phyloP scores from a whole-genome alignment of 192 early-diverging fungal genomes.

The Umbelopsis sp. region DNA sequence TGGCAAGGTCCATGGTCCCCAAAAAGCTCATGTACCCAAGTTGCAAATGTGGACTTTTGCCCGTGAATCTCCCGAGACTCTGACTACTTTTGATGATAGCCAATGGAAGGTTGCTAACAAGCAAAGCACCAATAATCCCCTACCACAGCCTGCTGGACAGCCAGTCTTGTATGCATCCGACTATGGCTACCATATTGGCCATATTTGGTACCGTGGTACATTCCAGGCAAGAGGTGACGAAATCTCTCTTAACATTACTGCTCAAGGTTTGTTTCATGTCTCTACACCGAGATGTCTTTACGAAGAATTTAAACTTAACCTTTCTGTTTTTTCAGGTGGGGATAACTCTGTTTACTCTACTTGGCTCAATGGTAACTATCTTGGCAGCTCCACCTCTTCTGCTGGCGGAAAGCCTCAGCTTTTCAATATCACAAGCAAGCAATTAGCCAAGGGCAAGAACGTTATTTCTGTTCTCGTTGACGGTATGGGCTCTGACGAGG shows the following conservation, averaged over 20 bases:
- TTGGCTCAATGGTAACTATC: constrained; percentile 30
- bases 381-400: constrained; percentile 18
- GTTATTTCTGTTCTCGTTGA: constrained; percentile 28
- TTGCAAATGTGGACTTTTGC: constrained; percentile 21
- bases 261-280: not conserved
- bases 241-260: constrained; percentile 19
- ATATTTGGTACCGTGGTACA: constrained; percentile 27
- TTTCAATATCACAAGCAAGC: constrained; percentile 10
- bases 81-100: not conserved
- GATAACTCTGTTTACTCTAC: constrained; percentile 22
- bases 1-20: not conserved
- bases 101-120: constrained; percentile 18
- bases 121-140: constrained; percentile 21
- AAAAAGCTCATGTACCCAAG: constrained; percentile 2
- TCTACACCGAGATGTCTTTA: not conserved
- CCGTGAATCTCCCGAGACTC: constrained; percentile 17
- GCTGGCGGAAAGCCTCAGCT: constrained; percentile 5
- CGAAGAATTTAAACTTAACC: not conserved
- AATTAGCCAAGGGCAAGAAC: constrained; percentile 12
- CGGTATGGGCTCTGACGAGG: constrained; percentile 29
- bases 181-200: constrained; percentile 28
- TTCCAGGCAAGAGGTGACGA: constrained; percentile 24
- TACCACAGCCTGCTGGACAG: constrained; percentile 22
- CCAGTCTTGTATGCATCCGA: constrained; percentile 27
- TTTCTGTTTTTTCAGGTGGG: not conserved